A percentile compares a stretch with the other conserved stretches of the same genome.
Evolutionary conservation across 1,284 basidiomycete genomes (phyloP).

Genomic region (Bjerkandera adusta): DNA sequence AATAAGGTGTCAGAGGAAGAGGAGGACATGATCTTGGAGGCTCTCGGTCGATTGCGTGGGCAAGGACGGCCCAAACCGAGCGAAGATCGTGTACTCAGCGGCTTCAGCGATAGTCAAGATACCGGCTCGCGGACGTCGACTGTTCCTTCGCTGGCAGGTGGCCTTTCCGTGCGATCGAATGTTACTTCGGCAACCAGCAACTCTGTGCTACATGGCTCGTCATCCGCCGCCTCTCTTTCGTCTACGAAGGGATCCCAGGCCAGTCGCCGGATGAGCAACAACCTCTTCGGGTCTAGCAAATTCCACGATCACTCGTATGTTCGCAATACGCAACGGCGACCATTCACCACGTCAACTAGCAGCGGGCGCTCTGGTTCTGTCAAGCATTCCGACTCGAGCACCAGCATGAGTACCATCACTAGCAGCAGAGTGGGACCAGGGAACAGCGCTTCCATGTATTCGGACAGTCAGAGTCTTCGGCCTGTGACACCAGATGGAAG

Average conservation of each 20-base stretch:
- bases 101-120: constrained; percentile 29
- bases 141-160: constrained; percentile 23
- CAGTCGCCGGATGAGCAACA: constrained; percentile 75
- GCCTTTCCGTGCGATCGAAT: constrained; percentile 41
- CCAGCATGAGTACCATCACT: constrained; percentile 34
- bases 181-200: constrained; percentile 39
- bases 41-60: constrained; percentile 52
- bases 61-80: constrained; percentile 12
- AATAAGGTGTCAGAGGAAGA: constrained; percentile 76
- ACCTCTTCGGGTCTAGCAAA: constrained; percentile 76
- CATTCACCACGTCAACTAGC: constrained; percentile 22
- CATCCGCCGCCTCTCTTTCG: constrained; percentile 41
- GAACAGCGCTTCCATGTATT: constrained; percentile 43
- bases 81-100: constrained; percentile 4
- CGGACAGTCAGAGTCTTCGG: constrained; percentile 40
- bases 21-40: constrained; percentile 78
- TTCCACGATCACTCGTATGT: constrained; percentile 71
- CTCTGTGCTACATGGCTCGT: constrained; percentile 34
- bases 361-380: constrained; percentile 48
- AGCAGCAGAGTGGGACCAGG: constrained; percentile 23
- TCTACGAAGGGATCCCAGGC: constrained; percentile 33
- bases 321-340: constrained; percentile 47
- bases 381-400: constrained; percentile 47
- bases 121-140: constrained; percentile 31
- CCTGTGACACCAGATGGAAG: constrained; percentile 54